Conservation (phyloP, 352 stramenopile genomes). For the Globisporangium uncinulatum region DNA sequence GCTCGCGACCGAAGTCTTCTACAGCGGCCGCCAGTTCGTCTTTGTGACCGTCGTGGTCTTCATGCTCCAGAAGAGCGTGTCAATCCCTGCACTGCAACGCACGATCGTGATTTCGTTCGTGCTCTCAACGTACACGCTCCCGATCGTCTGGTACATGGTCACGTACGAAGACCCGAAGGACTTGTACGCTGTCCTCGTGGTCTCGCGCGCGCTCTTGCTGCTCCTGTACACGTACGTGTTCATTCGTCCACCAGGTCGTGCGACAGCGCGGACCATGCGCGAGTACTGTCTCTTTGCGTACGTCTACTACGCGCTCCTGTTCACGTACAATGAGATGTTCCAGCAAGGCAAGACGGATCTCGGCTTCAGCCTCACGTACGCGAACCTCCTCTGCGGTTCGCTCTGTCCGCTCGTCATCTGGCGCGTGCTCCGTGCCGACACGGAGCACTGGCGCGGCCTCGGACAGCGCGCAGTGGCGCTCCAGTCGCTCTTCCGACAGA, state of each 20-base stretch:
- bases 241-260: conserved; percentile 1
- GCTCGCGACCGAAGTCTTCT: conserved; percentile 17
- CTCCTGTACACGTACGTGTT: conserved; percentile 25
- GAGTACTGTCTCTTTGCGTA: conserved; percentile 17
- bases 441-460: conserved; percentile 38
- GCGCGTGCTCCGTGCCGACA: conserved; percentile 49
- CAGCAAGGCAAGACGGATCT: conserved; percentile 11
- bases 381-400: conserved; percentile 19
- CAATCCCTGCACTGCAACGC: conserved; percentile 25
- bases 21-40: conserved; percentile 27
- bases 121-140: conserved; percentile 34
- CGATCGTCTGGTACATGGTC: conserved; percentile 14
- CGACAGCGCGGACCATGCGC: background rate
- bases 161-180: background rate
- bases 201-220: background rate
- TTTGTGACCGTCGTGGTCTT: conserved; percentile 34
- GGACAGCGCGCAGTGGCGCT: conserved; percentile 28
- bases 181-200: background rate
- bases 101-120: conserved; percentile 22
- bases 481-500: conserved; percentile 14
- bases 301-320: conserved; percentile 23
- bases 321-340: conserved; percentile 10
- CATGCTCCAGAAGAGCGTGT: conserved; percentile 40
- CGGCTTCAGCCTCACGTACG: conserved; percentile 2
- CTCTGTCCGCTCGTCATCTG: conserved; percentile 36